phyloP scores from a whole-genome alignment of 495 filamentous ascomycete species.

The Massariosphaeria phaeospora region DNA sequence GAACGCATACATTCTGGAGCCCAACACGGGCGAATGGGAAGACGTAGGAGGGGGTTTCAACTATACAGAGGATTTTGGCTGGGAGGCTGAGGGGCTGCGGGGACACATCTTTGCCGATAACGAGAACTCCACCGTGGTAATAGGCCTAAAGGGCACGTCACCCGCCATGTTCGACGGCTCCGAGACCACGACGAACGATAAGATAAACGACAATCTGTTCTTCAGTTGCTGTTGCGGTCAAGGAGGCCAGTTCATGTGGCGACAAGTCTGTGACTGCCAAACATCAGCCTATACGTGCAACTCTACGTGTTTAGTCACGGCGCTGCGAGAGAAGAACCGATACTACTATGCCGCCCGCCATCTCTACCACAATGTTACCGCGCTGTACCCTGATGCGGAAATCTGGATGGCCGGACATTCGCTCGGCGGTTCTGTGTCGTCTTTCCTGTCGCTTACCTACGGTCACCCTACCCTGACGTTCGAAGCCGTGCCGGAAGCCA shows the following conservation, averaged over 20 bases:
- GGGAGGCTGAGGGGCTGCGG: slow-evolving; percentile 81
- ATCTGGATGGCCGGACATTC: slow-evolving; percentile 90
- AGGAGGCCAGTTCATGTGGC: slow-evolving; percentile 78
- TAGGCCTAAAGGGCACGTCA: slow-evolving; percentile 88
- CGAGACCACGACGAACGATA: slow-evolving; percentile 94
- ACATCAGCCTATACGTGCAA: slow-evolving; percentile 82
- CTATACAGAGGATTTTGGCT: slow-evolving; percentile 77
- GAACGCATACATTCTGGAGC: slow-evolving; percentile 76
- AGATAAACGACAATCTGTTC: slow-evolving; percentile 93
- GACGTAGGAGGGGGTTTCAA: slow-evolving; percentile 73
- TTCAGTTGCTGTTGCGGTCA: slow-evolving; percentile 97
- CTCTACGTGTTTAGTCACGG: slow-evolving; percentile 73
- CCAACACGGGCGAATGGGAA: slow-evolving; percentile 72
- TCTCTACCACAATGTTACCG: slow-evolving; percentile 86
- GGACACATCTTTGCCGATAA: slow-evolving; percentile 90
- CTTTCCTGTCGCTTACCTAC: slow-evolving; percentile 82
- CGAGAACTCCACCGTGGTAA: slow-evolving; percentile 78
- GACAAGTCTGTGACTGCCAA: slow-evolving; percentile 87
- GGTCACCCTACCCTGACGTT: slow-evolving; percentile 84
- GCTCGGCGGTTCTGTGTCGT: slow-evolving; percentile 79
- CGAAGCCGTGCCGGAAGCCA: slow-evolving; percentile 82
- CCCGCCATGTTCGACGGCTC: slow-evolving; percentile 90
- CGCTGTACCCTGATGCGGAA: slow-evolving; percentile 76
- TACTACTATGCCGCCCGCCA: slow-evolving; percentile 86
- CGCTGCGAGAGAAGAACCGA: slow-evolving; percentile 72